Evolutionary conservation across 1,139 yeast species (phyloP), one percentile per base, ranked within the genome.

Genomic region (Kurtzmaniella quercitrusa): DNA sequence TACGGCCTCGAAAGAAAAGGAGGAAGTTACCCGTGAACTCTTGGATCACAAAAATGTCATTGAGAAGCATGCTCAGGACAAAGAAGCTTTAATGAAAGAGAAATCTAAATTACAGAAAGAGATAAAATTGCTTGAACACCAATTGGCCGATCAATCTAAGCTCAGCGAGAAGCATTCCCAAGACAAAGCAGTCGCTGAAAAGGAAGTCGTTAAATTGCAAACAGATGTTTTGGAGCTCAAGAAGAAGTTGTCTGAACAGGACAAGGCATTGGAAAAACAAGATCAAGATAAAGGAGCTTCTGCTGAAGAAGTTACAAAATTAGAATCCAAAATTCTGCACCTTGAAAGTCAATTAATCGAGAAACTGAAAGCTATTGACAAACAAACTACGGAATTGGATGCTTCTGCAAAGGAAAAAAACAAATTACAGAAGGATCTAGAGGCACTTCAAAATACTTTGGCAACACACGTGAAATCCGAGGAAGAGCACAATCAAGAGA

Each of bases 401-500:
- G 18, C 36, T 9, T 15, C 14, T 14, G 18, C 9, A 12, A 15
- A 31, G 17, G 18, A 31, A 15, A 31, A 14, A 27, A 6, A 7
- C 5, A 27, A 27, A 27, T 27, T 27, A n/a, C 31, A 10, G 14
- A n/a, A 27, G 5, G 31, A 27, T 6, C 10, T 27, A 10, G 14
- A 27, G 12, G 10, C 12, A 3, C 19, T 29, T 36, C 27, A 41
- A 42, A 15, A 27, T 7, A 27, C 5, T 3, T 27, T 27, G 10
- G 31, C 31, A 27, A n/a, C 5, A n/a, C 29, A 40, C 14, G 17
- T 37, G 14, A 19, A 44, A 34, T 23, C 23, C 38, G 29, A 57
- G 21, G 39, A 39, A 10, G 39, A 46, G 21, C 37, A 36, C 9
- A 51, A 50, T 1, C 56, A 61, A 6, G 43, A 71, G n/a, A 61